Percentiles rank a stretch among this genome's conserved stretches.
phyloP scores from a whole-genome alignment of 2,329 filamentous ascomycete species.

The Blastomyces percursus region DNA sequence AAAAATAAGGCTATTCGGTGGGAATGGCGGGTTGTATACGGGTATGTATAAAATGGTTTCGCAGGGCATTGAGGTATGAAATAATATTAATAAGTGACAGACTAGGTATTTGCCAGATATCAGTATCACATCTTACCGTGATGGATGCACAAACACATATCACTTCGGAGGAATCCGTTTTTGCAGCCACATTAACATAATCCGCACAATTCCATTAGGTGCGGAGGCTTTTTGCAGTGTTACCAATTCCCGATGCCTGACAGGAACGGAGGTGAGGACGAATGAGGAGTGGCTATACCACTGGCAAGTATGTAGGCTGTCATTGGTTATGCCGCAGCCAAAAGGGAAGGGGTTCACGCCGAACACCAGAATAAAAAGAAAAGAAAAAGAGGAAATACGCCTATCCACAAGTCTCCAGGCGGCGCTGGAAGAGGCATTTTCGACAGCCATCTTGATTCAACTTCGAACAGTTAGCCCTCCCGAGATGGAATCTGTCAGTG shows the following conservation, averaged over 20 bases:
- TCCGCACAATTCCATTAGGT: conserved; percentile 5
- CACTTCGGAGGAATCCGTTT: background rate
- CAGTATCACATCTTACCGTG: background rate
- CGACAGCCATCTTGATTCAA: background rate
- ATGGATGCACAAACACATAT: conserved; percentile 3
- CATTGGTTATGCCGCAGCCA: conserved; percentile 2
- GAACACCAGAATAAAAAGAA: background rate
- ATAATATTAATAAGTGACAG: background rate
- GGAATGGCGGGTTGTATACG: conserved; percentile 8
- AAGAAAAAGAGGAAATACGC: background rate
- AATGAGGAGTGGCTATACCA: conserved; percentile 1
- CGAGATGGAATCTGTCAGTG: background rate
- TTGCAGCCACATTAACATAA: background rate
- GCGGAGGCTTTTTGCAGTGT: conserved; percentile 5
- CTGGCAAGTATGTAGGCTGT: conserved; percentile 1
- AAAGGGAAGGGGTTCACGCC: background rate
- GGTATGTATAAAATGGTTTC: background rate
- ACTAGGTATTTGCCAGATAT: background rate
- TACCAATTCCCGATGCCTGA: conserved; percentile 5
- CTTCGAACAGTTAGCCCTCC: background rate
- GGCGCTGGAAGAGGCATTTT: background rate
- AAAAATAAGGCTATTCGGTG: conserved; percentile 13
- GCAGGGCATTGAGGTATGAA: background rate
- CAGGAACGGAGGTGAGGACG: conserved; percentile 1
- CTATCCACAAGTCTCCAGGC: background rate